Conservation (phyloP, 208 protist genomes). For the Wallacemonas collosoma region DNA sequence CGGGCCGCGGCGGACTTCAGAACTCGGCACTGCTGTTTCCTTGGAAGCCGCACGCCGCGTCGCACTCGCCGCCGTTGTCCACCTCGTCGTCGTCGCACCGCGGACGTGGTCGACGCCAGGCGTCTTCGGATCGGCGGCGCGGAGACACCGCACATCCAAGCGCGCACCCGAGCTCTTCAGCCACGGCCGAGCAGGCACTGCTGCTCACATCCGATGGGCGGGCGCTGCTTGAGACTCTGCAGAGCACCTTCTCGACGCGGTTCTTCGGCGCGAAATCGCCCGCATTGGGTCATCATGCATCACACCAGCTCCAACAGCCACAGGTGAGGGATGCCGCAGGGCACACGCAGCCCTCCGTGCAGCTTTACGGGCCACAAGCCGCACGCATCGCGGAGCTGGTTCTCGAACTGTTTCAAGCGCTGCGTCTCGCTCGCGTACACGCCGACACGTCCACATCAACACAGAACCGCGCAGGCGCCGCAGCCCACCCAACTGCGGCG, state of each 20-base stretch:
- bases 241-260: conserved; percentile 21
- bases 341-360: conserved; percentile 13
- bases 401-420: conserved; percentile 54
- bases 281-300: too few species aligned
- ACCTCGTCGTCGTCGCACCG: too few species aligned
- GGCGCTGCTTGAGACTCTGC: conserved; percentile 27
- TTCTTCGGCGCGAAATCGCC: neutral
- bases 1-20: neutral
- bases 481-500: neutral
- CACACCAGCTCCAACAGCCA: neutral
- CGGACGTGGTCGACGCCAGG: too few species aligned
- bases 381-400: conserved; percentile 41
- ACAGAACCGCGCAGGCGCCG: neutral
- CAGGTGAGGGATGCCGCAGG: neutral
- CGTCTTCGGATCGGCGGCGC: too few species aligned
- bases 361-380: conserved; percentile 29
- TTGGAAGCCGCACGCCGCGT: neutral
- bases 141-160: too few species aligned
- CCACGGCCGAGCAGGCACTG: neutral
- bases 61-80: neutral
- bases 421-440: conserved; percentile 17
- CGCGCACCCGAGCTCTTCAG: too few species aligned
- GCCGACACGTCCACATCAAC: neutral
- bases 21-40: neutral
- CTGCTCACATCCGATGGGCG: conserved; percentile 33